Conservation (phyloP, 306 rosid genomes). For the Luffa aegyptiaca region DNA sequence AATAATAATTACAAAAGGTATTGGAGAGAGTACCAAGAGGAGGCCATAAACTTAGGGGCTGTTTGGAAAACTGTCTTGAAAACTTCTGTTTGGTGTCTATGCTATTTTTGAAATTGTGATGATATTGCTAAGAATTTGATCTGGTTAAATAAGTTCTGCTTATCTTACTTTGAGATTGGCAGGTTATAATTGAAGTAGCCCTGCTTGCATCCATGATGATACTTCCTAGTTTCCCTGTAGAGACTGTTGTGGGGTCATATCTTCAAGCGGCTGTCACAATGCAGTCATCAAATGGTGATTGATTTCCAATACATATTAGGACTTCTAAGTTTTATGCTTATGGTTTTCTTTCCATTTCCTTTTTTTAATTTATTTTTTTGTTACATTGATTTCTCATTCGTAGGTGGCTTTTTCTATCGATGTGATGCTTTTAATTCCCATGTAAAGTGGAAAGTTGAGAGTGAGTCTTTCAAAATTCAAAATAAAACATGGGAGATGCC, state of each 20-base stretch:
- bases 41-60: background rate
- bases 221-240: conserved; percentile 73
- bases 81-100: background rate
- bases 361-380: background rate
- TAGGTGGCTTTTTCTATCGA: conserved; percentile 72
- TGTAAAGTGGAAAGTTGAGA: conserved; percentile 75
- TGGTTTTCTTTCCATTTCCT: background rate
- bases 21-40: background rate
- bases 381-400: conserved; percentile 17
- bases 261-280: conserved; percentile 82
- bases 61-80: background rate
- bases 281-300: conserved; percentile 73
- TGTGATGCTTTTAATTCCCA: conserved; percentile 70
- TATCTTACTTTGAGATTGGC: conserved; percentile 1
- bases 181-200: conserved; percentile 81
- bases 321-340: conserved; percentile 8
- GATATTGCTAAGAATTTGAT: background rate
- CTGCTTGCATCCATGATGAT: conserved; percentile 65
- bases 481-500: conserved; percentile 47
- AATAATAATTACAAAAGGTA: background rate
- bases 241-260: conserved; percentile 80
- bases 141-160: background rate
- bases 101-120: background rate
- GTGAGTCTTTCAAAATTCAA: conserved; percentile 61
- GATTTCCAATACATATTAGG: conserved; percentile 9